A percentile compares a stretch with the other conserved stretches of the same genome.
phyloP scores from a whole-genome alignment of 148 eudicot species.

The Amaranthus cruentus region DNA sequence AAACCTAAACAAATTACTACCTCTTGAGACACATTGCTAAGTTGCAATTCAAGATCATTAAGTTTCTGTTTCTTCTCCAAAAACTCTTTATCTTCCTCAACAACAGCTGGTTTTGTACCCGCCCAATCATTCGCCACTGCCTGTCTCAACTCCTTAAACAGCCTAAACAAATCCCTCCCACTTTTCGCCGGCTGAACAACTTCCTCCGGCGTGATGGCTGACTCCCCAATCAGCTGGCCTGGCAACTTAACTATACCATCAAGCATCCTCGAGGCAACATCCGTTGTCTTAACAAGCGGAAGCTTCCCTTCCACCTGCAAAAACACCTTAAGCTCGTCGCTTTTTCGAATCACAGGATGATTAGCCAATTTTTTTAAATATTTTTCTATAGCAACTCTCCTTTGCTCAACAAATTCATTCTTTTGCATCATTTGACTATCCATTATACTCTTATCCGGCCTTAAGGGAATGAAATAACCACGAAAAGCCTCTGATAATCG shows the following conservation, averaged over 20 bases:
- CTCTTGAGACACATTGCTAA: conserved; percentile 70
- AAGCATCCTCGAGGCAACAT: conserved; percentile 74
- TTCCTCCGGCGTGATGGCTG: conserved; percentile 48
- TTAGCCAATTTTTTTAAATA: conserved; percentile 58
- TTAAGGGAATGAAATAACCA: conserved; percentile 67
- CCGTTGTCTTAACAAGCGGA: conserved; percentile 52
- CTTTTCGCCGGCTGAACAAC: conserved; percentile 79
- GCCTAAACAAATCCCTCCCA: conserved; percentile 80
- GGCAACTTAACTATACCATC: conserved; percentile 85
- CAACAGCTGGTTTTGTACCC: conserved; percentile 43
- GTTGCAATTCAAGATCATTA: conserved; percentile 57
- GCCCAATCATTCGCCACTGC: conserved; percentile 87
- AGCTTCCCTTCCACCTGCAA: conserved; percentile 72
- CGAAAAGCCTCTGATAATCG: conserved; percentile 58
- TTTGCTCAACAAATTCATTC: conserved; percentile 88
- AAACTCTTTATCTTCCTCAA: conserved; percentile 83
- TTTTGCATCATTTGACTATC: conserved; percentile 94
- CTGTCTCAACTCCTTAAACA: conserved; percentile 86
- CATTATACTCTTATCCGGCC: conserved; percentile 79
- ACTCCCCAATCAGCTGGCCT: conserved; percentile 27
- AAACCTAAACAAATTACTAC: conserved; percentile 33
- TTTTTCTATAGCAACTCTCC: conserved; percentile 72
- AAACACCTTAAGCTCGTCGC: conserved; percentile 91
- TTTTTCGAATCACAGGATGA: conserved; percentile 60
- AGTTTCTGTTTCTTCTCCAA: conserved; percentile 70